Conservation (phyloP, 345 rosid species). For the Reutealis trisperma region DNA sequence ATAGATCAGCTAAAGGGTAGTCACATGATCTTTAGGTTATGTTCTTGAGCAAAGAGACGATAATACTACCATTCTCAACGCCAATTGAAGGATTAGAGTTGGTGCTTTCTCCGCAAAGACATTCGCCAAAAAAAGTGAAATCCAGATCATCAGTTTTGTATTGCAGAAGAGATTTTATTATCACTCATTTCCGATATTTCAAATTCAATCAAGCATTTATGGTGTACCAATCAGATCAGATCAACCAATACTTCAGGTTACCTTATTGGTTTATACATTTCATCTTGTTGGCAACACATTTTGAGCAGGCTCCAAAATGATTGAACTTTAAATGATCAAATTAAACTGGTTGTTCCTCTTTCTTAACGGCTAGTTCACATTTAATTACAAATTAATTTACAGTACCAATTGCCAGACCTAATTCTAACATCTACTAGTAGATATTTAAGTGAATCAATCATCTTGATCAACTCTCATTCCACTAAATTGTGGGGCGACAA, state of each 20-base stretch:
- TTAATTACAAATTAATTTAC: background rate
- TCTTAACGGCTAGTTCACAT: background rate
- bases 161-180: no score
- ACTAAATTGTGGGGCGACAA: background rate
- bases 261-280: background rate
- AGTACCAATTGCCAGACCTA: background rate
- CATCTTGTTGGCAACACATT: background rate
- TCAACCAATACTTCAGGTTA: background rate
- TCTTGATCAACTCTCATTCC: no score
- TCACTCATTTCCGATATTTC: background rate
- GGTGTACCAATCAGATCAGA: background rate
- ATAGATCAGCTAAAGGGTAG: no score
- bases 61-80: background rate
- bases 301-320: background rate
- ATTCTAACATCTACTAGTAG: no score
- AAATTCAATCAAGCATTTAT: background rate
- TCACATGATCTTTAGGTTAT: background rate
- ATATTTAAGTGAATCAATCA: no score
- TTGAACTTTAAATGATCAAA: background rate
- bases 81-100: background rate
- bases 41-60: no score
- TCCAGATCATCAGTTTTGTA: background rate
- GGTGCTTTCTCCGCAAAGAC: background rate
- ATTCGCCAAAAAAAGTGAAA: background rate
- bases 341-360: background rate